Evolutionary conservation across 108 stramenopile species (phyloP).

Genomic region (Cafeteria roenbergensis): DNA sequence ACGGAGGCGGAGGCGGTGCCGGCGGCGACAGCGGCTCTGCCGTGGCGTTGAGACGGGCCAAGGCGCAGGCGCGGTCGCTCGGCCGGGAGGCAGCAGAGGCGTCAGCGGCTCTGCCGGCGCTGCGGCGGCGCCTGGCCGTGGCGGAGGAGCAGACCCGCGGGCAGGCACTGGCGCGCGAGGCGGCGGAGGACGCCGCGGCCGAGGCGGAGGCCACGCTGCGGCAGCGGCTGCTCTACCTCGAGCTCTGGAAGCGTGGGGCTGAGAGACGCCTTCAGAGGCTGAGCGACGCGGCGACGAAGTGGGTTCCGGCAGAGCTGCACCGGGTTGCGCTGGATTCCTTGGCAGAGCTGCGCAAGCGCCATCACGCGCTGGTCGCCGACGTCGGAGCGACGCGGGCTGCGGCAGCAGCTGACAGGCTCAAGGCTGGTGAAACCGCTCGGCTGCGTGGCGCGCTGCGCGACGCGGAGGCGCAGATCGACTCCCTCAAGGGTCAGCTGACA

Average conservation of each 20-base stretch:
- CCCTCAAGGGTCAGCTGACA: background rate
- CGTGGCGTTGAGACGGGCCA: too few species aligned
- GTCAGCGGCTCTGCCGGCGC: background rate
- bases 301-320: background rate
- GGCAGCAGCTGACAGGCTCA: background rate
- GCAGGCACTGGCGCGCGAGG: background rate
- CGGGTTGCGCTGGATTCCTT: background rate
- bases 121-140: background rate
- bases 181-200: slow-evolving; percentile 23
- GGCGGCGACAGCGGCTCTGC: too few species aligned
- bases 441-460: too few species aligned
- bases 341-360: background rate
- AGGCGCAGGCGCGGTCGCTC: background rate
- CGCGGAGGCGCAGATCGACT: background rate
- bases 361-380: too few species aligned
- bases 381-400: background rate
- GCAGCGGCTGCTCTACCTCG: slow-evolving; percentile 38
- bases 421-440: too few species aligned
- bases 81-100: background rate
- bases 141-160: background rate
- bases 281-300: background rate
- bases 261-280: slow-evolving; percentile 20
- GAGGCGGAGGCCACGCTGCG: slow-evolving; percentile 34
- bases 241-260: slow-evolving; percentile 34
- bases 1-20: too few species aligned